Evolutionary conservation across 257 asterid genomes (phyloP).

Genomic region (Petrea volubilis): DNA sequence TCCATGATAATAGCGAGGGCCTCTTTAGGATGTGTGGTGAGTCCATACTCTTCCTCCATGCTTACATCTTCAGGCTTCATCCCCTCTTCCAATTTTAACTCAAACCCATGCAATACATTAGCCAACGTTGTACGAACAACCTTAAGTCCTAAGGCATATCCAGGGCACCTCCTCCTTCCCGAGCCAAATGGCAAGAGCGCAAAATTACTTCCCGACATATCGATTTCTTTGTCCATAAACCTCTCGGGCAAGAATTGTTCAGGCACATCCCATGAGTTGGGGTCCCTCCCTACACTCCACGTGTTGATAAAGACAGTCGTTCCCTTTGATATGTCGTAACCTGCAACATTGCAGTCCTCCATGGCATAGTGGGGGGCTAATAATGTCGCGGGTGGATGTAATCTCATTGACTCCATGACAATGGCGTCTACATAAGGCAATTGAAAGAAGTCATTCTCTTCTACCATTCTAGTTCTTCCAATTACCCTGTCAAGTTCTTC

Average conservation of each 20-base stretch:
- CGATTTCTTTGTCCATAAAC: conserved; percentile 16
- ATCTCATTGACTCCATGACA: conserved; percentile 36
- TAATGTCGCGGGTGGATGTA: conserved; percentile 35
- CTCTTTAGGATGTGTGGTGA: conserved; percentile 24
- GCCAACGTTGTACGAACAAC: not conserved
- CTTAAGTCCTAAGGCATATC: conserved; percentile 24
- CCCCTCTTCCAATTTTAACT: conserved; percentile 23
- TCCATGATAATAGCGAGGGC: conserved; percentile 30
- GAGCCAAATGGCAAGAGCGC: conserved; percentile 27
- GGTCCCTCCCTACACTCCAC: conserved; percentile 35
- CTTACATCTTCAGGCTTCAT: conserved; percentile 31
- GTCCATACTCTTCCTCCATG: conserved; percentile 31
- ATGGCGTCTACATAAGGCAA: conserved; percentile 41
- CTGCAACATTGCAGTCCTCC: conserved; percentile 29
- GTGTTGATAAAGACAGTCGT: conserved; percentile 25
- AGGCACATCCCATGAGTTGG: conserved; percentile 17
- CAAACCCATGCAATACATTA: conserved; percentile 33
- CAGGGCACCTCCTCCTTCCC: conserved; percentile 25
- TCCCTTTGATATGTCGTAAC: conserved; percentile 26
- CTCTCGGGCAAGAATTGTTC: conserved; percentile 27
- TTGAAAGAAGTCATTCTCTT: conserved; percentile 32
- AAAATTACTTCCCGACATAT: conserved; percentile 23
- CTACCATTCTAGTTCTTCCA: conserved; percentile 41
- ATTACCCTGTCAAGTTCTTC: conserved; percentile 35
- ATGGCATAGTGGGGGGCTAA: conserved; percentile 25